A percentile compares a stretch with the other conserved stretches of the same genome.
phyloP scores from a whole-genome alignment of 177 flowering plant genomes.

The Telopea speciosissima region DNA sequence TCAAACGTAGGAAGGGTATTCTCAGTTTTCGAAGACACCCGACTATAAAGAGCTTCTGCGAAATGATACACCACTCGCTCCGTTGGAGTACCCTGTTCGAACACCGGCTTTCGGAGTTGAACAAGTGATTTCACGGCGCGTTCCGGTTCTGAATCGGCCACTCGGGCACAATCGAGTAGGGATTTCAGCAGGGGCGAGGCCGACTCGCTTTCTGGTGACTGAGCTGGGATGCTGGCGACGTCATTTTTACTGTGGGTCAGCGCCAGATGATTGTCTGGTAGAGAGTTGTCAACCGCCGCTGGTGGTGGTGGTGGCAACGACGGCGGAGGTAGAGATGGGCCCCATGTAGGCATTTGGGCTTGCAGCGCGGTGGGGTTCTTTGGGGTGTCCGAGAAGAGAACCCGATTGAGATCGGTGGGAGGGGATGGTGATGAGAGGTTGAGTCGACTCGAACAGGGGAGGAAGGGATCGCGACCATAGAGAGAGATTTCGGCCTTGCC shows the following conservation, averaged over 20 bases:
- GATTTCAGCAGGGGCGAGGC: slow-evolving; percentile 42
- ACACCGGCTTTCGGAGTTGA: slow-evolving; percentile 46
- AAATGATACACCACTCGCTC: slow-evolving; percentile 72
- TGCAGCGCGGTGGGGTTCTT: slow-evolving; percentile 16
- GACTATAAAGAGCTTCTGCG: slow-evolving; percentile 47
- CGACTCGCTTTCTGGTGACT: slow-evolving; percentile 27
- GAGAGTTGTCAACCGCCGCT: slow-evolving; percentile 8
- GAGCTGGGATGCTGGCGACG: slow-evolving; percentile 5
- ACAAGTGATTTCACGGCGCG: slow-evolving; percentile 38
- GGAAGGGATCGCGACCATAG: slow-evolving; percentile 50
- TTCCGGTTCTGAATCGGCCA: slow-evolving; percentile 54
- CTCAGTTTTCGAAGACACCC: slow-evolving; percentile 22
- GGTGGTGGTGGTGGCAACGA: slow-evolving; percentile 17
- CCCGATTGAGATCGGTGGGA: slow-evolving; percentile 55
- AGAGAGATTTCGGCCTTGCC: slow-evolving; percentile 31
- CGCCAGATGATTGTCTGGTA: slow-evolving; percentile 10
- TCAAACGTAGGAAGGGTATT: slow-evolving; percentile 15
- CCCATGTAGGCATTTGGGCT: slow-evolving; percentile 24
- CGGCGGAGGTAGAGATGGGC: slow-evolving; percentile 17
- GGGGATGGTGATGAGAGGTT: slow-evolving; percentile 27
- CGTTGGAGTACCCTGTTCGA: slow-evolving; percentile 57
- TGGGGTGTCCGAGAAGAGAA: slow-evolving; percentile 39
- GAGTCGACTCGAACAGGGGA: slow-evolving; percentile 47
- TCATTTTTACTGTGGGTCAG: slow-evolving; percentile 11
- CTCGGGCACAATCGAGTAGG: slow-evolving; percentile 56